Percentiles rank a stretch among this genome's conserved stretches.
These are phyloP conservation scores for Thozetella sp. DNA, from an alignment of 495 filamentous ascomycete species.

Conservation along the genomic window DNA sequence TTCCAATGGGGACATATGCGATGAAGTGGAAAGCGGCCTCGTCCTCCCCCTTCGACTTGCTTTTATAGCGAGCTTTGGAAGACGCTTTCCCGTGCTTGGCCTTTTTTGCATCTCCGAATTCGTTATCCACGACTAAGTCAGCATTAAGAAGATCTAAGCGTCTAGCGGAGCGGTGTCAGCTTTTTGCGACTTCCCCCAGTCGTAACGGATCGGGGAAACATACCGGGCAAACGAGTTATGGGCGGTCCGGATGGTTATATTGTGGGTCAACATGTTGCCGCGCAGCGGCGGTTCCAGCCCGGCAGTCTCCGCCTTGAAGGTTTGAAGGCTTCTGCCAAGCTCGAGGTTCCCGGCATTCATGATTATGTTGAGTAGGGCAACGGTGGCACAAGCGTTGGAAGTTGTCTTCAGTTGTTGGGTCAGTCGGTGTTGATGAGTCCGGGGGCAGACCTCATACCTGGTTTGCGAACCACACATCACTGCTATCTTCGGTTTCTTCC, in stretches of 20 bases:
- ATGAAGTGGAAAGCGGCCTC: slow-evolving; percentile 81
- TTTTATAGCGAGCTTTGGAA: slow-evolving; percentile 20
- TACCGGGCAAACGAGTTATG: slow-evolving; percentile 90
- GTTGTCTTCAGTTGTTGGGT: slow-evolving; percentile 63
- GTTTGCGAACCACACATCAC: slow-evolving; percentile 91
- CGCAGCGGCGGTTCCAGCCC: slow-evolving; percentile 70
- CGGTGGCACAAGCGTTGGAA: slow-evolving; percentile 82
- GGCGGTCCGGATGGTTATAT: slow-evolving; percentile 73
- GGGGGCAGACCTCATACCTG: slow-evolving; percentile 59
- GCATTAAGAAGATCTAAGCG: slow-evolving; percentile 79
- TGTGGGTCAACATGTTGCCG: slow-evolving; percentile 73
- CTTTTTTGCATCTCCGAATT: slow-evolving; percentile 48
- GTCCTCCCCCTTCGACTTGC: slow-evolving; percentile 17
- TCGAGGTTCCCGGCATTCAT: slow-evolving; percentile 71
- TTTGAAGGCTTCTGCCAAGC: slow-evolving; percentile 65
- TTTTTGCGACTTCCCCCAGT: slow-evolving; percentile 23
- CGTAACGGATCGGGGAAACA: slow-evolving; percentile 9
- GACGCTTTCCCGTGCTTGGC: slow-evolving; percentile 27
- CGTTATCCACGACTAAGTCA: slow-evolving; percentile 69
- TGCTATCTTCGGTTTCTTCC: slow-evolving; percentile 44
- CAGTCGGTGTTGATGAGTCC: not conserved
- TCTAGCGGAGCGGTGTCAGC: slow-evolving; percentile 9
- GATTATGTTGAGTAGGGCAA: slow-evolving; percentile 87
- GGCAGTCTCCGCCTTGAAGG: slow-evolving; percentile 73
- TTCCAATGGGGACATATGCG: slow-evolving; percentile 79